Conservation (phyloP, 768 basidiomycete genomes). For the Asterophora parasitica region DNA sequence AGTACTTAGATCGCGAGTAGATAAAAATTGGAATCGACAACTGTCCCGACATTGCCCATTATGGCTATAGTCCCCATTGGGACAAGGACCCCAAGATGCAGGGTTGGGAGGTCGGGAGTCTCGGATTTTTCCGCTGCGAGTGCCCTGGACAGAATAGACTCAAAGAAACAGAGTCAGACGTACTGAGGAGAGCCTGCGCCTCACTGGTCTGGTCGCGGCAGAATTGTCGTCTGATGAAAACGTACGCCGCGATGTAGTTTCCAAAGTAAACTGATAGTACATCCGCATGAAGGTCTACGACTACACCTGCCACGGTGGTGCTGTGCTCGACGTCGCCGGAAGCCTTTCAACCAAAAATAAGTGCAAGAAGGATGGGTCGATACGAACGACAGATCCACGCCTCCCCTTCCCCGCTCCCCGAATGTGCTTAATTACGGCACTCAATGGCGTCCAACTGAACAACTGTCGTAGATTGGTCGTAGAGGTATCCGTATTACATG, state of each 20-base stretch:
- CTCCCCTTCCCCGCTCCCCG: not conserved
- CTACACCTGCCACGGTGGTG: not conserved
- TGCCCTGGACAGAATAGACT: too few species aligned
- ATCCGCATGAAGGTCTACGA: not conserved
- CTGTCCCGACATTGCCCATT: too few species aligned
- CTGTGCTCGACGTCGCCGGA: not conserved
- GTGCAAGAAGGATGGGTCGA: conserved; percentile 1
- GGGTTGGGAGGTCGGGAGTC: too few species aligned
- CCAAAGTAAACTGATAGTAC: not conserved
- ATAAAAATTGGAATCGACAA: too few species aligned
- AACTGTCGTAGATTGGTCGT: not conserved
- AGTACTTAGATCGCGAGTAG: too few species aligned
- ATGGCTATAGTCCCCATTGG: too few species aligned
- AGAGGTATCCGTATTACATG: conserved; percentile 42
- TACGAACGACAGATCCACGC: conserved; percentile 6
- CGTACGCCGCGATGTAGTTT: not conserved
- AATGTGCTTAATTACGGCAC: not conserved
- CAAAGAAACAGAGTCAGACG: too few species aligned
- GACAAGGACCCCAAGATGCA: too few species aligned
- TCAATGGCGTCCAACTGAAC: not conserved
- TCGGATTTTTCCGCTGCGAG: too few species aligned
- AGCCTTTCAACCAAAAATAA: not conserved
- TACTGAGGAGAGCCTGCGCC: too few species aligned
- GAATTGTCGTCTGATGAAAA: not conserved
- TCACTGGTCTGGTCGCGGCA: not conserved